These are phyloP conservation scores for Pochonia chlamydosporia DNA, from an alignment of 2,329 filamentous ascomycete genomes.

Conservation along the genomic window DNA sequence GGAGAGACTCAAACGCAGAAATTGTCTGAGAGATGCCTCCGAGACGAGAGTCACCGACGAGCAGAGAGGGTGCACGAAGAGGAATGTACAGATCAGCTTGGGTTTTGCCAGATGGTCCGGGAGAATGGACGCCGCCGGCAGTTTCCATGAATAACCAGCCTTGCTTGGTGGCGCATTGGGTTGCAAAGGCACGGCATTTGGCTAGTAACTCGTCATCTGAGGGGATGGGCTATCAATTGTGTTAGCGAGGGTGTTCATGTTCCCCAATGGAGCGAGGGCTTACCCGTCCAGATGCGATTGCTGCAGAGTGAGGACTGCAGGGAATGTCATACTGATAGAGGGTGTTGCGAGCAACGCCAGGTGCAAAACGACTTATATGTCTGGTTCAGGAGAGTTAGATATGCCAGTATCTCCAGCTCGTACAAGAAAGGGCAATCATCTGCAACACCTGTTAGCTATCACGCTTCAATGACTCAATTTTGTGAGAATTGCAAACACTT, in stretches of 20 bases:
- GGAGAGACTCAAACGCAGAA: constrained; percentile 71
- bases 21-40: constrained; percentile 79
- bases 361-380: constrained; percentile 57
- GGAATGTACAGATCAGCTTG: constrained; percentile 76
- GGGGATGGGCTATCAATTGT: constrained; percentile 41
- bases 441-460: too few relatives aligned
- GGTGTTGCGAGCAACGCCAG: constrained; percentile 42
- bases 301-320: constrained; percentile 73
- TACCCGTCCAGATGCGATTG: constrained; percentile 40
- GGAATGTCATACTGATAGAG: constrained; percentile 69
- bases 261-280: too few relatives aligned
- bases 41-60: constrained; percentile 69
- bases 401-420: not conserved
- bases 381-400: constrained; percentile 28
- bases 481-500: too few relatives aligned
- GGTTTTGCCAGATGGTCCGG: constrained; percentile 66
- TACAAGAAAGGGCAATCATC: not conserved
- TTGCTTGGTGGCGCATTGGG: constrained; percentile 33
- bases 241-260: too few relatives aligned
- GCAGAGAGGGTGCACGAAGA: constrained; percentile 64
- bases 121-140: constrained; percentile 76
- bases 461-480: too few relatives aligned
- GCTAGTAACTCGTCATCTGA: constrained; percentile 46
- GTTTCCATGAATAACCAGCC: constrained; percentile 73
- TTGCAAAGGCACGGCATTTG: constrained; percentile 31